A percentile compares a stretch with the other conserved stretches of the same genome.
Conservation (phyloP, 768 basidiomycete species). For the Lentinus brumalis region DNA sequence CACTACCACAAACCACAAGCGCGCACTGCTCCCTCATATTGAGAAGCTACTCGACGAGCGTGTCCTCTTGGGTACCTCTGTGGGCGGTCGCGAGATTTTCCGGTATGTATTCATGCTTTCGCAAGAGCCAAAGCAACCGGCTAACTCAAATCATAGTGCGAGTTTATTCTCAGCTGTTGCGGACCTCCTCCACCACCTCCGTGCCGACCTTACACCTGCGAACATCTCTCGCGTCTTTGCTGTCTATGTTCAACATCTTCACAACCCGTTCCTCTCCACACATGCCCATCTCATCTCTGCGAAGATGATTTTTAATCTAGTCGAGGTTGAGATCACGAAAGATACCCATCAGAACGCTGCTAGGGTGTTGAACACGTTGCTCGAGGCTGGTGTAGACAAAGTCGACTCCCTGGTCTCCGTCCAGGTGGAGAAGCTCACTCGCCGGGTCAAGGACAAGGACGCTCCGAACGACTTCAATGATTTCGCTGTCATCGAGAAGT, state of each 20-base stretch:
- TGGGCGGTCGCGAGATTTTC: slow-evolving; percentile 84
- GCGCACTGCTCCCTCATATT: slow-evolving; percentile 77
- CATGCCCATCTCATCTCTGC: slow-evolving; percentile 88
- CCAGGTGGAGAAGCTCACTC: slow-evolving; percentile 54
- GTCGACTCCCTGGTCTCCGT: slow-evolving; percentile 77
- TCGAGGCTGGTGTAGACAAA: slow-evolving; percentile 84
- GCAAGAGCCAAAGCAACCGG: neutral
- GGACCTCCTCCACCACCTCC: slow-evolving; percentile 91
- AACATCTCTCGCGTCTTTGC: slow-evolving; percentile 81
- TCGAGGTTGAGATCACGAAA: slow-evolving; percentile 80
- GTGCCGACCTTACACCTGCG: slow-evolving; percentile 72
- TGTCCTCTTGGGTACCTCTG: slow-evolving; percentile 82
- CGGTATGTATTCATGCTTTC: slow-evolving; percentile 47
- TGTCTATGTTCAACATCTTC: slow-evolving; percentile 85
- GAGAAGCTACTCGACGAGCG: slow-evolving; percentile 91
- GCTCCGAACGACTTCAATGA: slow-evolving; percentile 48
- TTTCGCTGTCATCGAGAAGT: slow-evolving; percentile 75
- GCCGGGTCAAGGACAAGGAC: slow-evolving; percentile 46
- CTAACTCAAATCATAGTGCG: slow-evolving; percentile 47
- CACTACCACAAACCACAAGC: slow-evolving; percentile 73
- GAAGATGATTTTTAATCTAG: slow-evolving; percentile 89
- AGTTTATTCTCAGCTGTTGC: slow-evolving; percentile 86
- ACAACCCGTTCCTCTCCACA: slow-evolving; percentile 80
- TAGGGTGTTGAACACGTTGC: slow-evolving; percentile 69
- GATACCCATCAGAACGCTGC: slow-evolving; percentile 70